Evolutionary conservation across 2,329 filamentous ascomycete species (phyloP).

Genomic region (Aspergillus oerlinghausenensis): DNA sequence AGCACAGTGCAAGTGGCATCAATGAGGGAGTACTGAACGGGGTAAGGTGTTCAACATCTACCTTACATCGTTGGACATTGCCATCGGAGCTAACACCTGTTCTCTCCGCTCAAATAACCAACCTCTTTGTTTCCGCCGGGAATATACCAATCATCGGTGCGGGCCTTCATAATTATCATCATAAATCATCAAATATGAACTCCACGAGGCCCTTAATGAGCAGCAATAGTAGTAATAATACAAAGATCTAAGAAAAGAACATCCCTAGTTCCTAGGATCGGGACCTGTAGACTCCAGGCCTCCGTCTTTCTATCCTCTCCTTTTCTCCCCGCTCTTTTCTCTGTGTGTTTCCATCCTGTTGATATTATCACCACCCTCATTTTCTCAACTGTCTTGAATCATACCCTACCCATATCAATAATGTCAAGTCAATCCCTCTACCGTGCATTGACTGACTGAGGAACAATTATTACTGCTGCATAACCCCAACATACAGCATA

Average conservation of each 20-base stretch:
- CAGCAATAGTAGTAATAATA: constrained; percentile 5
- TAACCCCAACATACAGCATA: not conserved
- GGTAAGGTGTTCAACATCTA: too few species aligned
- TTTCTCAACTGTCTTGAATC: not conserved
- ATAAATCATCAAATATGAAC: not conserved
- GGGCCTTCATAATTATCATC: not conserved
- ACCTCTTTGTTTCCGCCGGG: constrained; percentile 1
- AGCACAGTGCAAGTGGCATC: not conserved
- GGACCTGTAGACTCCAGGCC: not conserved
- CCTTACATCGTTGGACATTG: not conserved
- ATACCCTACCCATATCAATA: not conserved
- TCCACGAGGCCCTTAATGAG: not conserved
- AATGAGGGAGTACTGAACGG: not conserved
- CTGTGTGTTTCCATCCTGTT: not conserved
- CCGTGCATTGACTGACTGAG: not conserved
- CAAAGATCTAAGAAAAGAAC: constrained; percentile 1
- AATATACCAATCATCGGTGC: not conserved
- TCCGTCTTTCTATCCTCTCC: constrained; percentile 1
- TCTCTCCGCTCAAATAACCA: constrained; percentile 1
- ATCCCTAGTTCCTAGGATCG: not conserved
- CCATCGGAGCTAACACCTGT: not conserved
- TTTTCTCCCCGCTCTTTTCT: not conserved
- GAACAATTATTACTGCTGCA: not conserved
- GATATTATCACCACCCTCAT: not conserved
- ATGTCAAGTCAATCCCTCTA: not conserved